Percentiles rank a stretch among this genome's conserved stretches.
Evolutionary conservation across 208 protist genomes (phyloP).

Genomic region (Acanthamoeba royreba): DNA sequence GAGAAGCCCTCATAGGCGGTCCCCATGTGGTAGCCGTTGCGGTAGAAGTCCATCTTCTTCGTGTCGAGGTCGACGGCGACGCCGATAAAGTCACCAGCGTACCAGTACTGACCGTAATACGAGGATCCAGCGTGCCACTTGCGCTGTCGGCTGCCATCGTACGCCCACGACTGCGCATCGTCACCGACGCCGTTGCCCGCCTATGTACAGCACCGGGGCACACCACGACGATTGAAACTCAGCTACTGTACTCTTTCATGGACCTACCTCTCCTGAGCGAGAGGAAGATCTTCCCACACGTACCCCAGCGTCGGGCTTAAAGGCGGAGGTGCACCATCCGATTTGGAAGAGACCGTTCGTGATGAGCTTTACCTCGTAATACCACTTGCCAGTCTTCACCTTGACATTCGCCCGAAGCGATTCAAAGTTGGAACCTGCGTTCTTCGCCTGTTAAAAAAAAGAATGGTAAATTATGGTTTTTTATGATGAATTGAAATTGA

Average conservation of each 20-base stretch:
- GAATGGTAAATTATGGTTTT: neutral
- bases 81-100: constrained; percentile 16
- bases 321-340: neutral
- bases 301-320: neutral
- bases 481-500: neutral
- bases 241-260: too few species aligned
- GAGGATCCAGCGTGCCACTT: constrained; percentile 3
- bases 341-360: constrained; percentile 2
- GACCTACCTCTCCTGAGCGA: neutral
- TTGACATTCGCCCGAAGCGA: neutral
- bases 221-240: too few species aligned
- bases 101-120: constrained; percentile 37
- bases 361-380: neutral
- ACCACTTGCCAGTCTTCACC: neutral
- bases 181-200: constrained; percentile 10
- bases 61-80: neutral
- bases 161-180: neutral
- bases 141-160: neutral
- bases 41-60: constrained; percentile 17
- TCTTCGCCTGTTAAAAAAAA: neutral
- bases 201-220: neutral
- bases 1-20: neutral
- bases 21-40: neutral
- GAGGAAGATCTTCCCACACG: neutral
- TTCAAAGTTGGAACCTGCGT: neutral